Base-by-base conservation (phyloP, 192 early-diverging fungal genomes). In the Diversispora eburnea region DNA sequence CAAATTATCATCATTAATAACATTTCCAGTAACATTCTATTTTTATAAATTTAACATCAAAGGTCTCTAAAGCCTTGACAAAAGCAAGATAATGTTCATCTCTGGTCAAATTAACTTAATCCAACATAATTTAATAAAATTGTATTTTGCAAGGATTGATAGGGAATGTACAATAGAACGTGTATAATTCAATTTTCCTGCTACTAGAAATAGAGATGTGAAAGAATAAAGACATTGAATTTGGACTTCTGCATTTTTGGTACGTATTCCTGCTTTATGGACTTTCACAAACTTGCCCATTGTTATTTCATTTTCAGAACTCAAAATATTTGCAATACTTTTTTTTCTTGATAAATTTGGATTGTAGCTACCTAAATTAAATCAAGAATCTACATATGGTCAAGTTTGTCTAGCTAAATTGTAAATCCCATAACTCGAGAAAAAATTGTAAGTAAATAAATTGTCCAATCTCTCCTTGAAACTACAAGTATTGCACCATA, bases 11-110 rank as follows among this genome's bases (percentile, higher is more conserved):
- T 42, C 3, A 65, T 65, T 46, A 46, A 42, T 65, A 9, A 65
- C 6, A 47, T 47, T n/a, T 47, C 6, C 15, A 19, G 43, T 46
- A 8, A 65, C 19, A 65, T 65, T 65, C 46, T 65, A 42, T 46
- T 65, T 65, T 65, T 47, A 45, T 25, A 65, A 65, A 65, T 65
- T 65, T 45, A 3, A 65, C 41, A 12, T 42, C 13, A 65, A 65
- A n/a, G n/a, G n/a, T n/a, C n/a, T n/a, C n/a, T n/a, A n/a, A n/a
- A 65, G 42, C 42, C 15, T 65, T 3, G 19, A 39, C 51, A 54
- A 54, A 68, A 3, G 49, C 25, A 5, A 68, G 17, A 41, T 41
- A 68, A 39, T 68, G 19, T 41, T 2, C 19, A 22, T 33, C 10
- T 51, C 7, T 5, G 8, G 49, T 68, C 17, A 68, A 39, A 54